Evolutionary conservation across 305 asterid genomes (phyloP).

Genomic region (Fraxinus albicans): DNA sequence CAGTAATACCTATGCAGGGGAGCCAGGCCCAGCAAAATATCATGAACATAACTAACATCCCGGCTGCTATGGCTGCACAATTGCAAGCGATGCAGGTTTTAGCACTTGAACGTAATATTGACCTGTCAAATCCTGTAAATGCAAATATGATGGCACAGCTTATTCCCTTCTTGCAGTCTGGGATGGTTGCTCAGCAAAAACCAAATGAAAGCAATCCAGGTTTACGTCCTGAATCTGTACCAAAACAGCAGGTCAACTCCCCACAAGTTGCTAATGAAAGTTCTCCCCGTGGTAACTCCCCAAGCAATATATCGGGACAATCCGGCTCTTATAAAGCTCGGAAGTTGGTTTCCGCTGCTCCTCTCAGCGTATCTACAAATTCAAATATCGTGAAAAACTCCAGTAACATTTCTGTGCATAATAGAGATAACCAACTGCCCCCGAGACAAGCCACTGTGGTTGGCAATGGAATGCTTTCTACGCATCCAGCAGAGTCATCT

Average conservation of each 20-base stretch:
- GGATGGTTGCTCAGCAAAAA: conserved; percentile 80
- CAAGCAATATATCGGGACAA: conserved; percentile 80
- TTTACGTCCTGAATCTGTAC: conserved; percentile 51
- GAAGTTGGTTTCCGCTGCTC: conserved; percentile 59
- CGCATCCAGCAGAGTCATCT: conserved; percentile 51
- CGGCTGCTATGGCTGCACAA: conserved; percentile 77
- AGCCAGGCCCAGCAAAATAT: conserved; percentile 63
- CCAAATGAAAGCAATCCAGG: conserved; percentile 57
- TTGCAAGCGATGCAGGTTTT: conserved; percentile 92
- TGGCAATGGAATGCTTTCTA: conserved; percentile 67
- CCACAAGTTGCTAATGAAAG: conserved; percentile 70
- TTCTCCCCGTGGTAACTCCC: conserved; percentile 80
- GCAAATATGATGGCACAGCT: conserved; percentile 80
- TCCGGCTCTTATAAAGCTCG: conserved; percentile 82
- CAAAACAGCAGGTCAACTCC: conserved; percentile 67
- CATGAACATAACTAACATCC: conserved; percentile 59
- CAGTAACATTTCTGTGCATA: conserved; percentile 52
- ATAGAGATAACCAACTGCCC: conserved; percentile 70
- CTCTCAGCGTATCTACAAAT: conserved; percentile 47
- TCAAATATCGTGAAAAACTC: conserved; percentile 46
- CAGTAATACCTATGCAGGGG: conserved; percentile 48
- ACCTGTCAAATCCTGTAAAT: conserved; percentile 86
- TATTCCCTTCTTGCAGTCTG: conserved; percentile 75
- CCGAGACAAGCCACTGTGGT: conserved; percentile 62
- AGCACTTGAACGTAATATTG: conserved; percentile 90